Evolutionary conservation across 2,329 filamentous ascomycete genomes (phyloP), one percentile per base, ranked within the genome.

Genomic region (Colletotrichum higginsianum): DNA sequence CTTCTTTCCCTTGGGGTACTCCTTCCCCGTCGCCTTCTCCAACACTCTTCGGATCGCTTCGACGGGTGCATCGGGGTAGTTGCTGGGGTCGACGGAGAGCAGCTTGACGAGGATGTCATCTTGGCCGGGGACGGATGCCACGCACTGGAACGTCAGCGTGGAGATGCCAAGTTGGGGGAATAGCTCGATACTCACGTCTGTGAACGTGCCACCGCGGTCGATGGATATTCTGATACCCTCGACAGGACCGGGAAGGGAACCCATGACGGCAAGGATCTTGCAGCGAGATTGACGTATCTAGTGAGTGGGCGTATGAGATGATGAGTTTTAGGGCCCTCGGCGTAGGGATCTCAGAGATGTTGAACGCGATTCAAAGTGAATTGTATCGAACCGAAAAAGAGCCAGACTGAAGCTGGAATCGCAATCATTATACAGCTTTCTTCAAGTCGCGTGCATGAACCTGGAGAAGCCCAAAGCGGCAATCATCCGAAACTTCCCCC

Each of bases 71-170:
- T 94, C 92, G 49, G 89, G 84, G 79, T 94, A 94, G 79, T 94
- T 93, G 21, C 85, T 83, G 0, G 92, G 92, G 76, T 93, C 91
- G 71, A 92, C 91, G 1, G 92, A 94, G 16, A 94, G 86, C 1
- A 93, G 85, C 81, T 94, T 94, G 79, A 94, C 91, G 71, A 94
- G 82, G 49, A 93, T 85, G 76, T 93, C 91, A 79, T 92, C 89
- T 79, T 71, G 68, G 3, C 57, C 68, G 26, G 68, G 64, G 16
- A 71, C 68, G 15, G 64, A 71, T 16, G 68, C 68, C 15, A 71
- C 68, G 44, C 68, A 71, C 68, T 71, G 6, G 12, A 16, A 8
- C 5, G 9, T 67, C 15, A 58, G 38, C 49, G 9, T 12, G 4
- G n/a, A 2, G 4, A 30, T 21, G 0, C 86, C 87, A 46, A 89